Conservation (phyloP, 2,329 filamentous ascomycete species). For the Zasmidium angulare region DNA sequence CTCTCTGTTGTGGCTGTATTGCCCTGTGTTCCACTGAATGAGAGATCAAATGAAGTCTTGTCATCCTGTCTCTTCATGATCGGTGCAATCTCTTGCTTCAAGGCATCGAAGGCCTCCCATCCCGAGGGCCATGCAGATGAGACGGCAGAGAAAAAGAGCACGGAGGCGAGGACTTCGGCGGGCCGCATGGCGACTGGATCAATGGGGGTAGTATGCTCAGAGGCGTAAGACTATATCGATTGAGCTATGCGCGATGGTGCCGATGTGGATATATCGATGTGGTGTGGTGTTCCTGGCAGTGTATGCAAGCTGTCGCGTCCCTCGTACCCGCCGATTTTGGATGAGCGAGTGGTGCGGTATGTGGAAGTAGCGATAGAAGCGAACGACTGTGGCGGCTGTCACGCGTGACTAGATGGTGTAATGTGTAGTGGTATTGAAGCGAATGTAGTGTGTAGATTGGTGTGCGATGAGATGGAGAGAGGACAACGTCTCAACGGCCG, state of each 20-base stretch:
- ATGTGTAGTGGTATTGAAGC: background rate
- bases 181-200: constrained; percentile 34
- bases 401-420: constrained; percentile 1
- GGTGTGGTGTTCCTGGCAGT: constrained; percentile 9
- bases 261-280: constrained; percentile 10
- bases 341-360: constrained; percentile 1
- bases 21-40: constrained; percentile 22
- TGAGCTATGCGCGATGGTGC: constrained; percentile 6
- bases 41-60: constrained; percentile 21
- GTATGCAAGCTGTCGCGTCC: constrained; percentile 18
- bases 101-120: constrained; percentile 27
- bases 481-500: background rate
- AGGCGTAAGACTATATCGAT: constrained; percentile 2
- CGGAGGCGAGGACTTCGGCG: constrained; percentile 31
- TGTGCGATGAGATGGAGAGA: background rate
- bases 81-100: constrained; percentile 29
- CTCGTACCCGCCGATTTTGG: constrained; percentile 15
- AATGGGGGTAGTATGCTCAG: constrained; percentile 5
- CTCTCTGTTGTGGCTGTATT: constrained; percentile 29
- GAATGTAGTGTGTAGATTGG: background rate
- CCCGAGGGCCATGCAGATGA: constrained; percentile 31
- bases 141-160: constrained; percentile 33
- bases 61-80: constrained; percentile 29
- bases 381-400: constrained; percentile 1
- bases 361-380: background rate